Base-by-base conservation (phyloP, 2,329 filamentous ascomycete genomes). In the Ophidiomyces ophidiicola region DNA sequence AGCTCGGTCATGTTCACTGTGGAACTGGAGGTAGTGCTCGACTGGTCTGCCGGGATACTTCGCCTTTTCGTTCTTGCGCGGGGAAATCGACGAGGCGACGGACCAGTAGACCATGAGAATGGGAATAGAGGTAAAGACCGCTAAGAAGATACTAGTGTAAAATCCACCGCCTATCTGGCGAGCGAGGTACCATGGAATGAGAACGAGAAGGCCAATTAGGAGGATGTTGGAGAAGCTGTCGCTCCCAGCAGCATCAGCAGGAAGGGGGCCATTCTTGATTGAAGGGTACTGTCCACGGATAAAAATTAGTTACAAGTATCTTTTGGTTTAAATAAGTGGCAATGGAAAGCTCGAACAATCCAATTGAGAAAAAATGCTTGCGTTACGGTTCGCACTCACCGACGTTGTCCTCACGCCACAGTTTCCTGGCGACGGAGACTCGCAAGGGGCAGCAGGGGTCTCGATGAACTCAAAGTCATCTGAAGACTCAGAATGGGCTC, bases 221-320 rank as follows among this genome's bases (percentile, higher is more conserved):
- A 81, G 64, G 51, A 70, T 66, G 67, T 90, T 93, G 66, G 80
- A 87, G 77, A 96, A 98, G 63, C 69, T 78, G 51, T 93, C 85
- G 61, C 74, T 78, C 49, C 86, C 82, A 36, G 85, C 68, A 36
- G 77, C 83, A 61, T 98, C 90, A 49, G 87, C 88, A 25, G 90
- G 90, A 30, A 96, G 76, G 48, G 90, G 86, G 34, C 79, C 83
- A 76, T 96, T 96, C 60, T 92, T 83, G 67, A 96, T 96, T 45
- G 85, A 67, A 21, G 84, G 80, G 55, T 77, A 88, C 87, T 92
- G 56, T 48, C 4, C 11, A 28, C 8, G 39, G 46, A 47, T 25
- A 47, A 40, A 48, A 19, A 20, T 35, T 42, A 36, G 44, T 44
- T 58, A 48, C n/a, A n/a, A n/a, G n/a, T n/a, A n/a, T n/a, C 6